These are phyloP conservation scores for Cordyceps militaris DNA, from an alignment of 2,329 filamentous ascomycete species.

Conservation along the genomic window DNA sequence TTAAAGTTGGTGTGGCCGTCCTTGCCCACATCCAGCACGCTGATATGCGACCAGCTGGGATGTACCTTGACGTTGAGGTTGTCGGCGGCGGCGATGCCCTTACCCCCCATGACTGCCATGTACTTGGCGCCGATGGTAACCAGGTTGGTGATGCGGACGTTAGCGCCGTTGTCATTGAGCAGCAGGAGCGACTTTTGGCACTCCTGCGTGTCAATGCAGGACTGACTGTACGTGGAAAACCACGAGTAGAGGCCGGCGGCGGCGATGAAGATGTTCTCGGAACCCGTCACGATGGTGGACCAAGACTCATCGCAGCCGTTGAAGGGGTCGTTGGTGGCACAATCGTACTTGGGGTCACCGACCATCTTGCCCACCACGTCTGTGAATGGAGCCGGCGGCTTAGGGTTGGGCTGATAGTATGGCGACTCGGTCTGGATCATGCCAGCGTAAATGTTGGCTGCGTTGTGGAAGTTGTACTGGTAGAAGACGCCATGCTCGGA, in stretches of 20 bases:
- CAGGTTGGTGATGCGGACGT: constrained; percentile 21
- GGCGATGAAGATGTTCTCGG: constrained; percentile 18
- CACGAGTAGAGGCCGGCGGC: constrained; percentile 23
- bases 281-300: constrained; percentile 17
- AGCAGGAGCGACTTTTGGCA: constrained; percentile 22
- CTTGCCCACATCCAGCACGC: constrained; percentile 18
- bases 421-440: constrained; percentile 64
- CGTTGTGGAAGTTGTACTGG: constrained; percentile 43
- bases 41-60: constrained; percentile 24
- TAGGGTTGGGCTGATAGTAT: constrained; percentile 42
- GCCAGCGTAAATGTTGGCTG: constrained; percentile 46
- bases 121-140: constrained; percentile 27
- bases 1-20: not conserved
- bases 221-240: constrained; percentile 20
- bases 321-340: not conserved
- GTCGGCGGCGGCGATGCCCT: constrained; percentile 20
- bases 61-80: constrained; percentile 24
- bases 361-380: not conserved
- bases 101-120: constrained; percentile 21
- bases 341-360: not conserved
- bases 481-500: constrained; percentile 45
- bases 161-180: constrained; percentile 18
- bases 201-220: constrained; percentile 18
- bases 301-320: constrained; percentile 20
- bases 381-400: constrained; percentile 17